Evolutionary conservation across 2,329 filamentous ascomycete species (phyloP), one percentile per base, ranked within the genome.

Genomic region (Monilinia fructigena): DNA sequence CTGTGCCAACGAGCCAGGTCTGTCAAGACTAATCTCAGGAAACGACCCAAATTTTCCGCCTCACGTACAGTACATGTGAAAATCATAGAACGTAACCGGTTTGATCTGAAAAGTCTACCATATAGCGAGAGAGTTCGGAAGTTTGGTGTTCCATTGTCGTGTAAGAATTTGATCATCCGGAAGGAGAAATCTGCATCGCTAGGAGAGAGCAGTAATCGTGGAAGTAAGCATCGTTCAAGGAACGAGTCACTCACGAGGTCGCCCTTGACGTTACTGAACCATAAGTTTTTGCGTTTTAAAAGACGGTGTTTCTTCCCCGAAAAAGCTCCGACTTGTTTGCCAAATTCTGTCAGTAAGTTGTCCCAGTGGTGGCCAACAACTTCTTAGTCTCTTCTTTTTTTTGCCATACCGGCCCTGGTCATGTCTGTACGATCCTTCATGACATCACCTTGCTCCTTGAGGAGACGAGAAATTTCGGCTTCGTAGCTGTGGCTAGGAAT

Each of bases 161-260:
- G 95, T 64, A 99, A 84, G 73, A 92, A 92, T 74, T 91, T 93
- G 74, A 98, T 82, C 80, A 98, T 89, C 70, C 88, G 87, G 78
- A 93, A 96, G 65, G 88, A 89, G 79, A 92, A 99, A 72, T 96
- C 92, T 0, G 94, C 91, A 76, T 99, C 95, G 60, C 90, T 84
- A 1, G 92, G 87, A 0, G 93, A 97, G 40, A 97, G 82, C 35
- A 95, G 83, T 23, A 96, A 83, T 53, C 95, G 89, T 12, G 95
- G 95, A n/a, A 98, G 79, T 71, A 99, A 88, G 76, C 95, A 99
- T 73, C 96, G 89, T 77, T 98, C 93, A 12, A 99, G 84, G 23
- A 99, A 80, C 4, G 86, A 84, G 72, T 93, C 87, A 63, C 94
- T 91, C 5, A 96, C 82, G 10, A 81, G 81, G 67, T 90, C 87